Conservation (phyloP, 768 basidiomycete genomes). For the Fomitopsis serialis region DNA sequence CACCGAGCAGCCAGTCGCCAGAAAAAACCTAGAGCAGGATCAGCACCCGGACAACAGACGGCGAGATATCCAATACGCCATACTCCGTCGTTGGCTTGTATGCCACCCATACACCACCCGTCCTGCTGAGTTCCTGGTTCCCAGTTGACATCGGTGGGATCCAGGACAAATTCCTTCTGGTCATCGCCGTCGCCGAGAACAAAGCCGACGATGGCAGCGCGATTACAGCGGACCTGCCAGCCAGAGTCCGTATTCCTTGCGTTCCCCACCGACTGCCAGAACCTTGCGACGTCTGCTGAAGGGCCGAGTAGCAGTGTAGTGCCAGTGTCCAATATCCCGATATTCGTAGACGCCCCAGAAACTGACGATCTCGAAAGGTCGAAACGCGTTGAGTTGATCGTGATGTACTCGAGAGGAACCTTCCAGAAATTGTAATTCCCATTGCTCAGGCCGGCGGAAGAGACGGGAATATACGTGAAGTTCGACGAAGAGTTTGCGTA, state of each 20-base stretch:
- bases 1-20: constrained; percentile 60
- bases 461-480: constrained; percentile 35
- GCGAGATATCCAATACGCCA: constrained; percentile 3
- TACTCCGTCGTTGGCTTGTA: constrained; percentile 49
- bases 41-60: neutral
- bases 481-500: constrained; percentile 26
- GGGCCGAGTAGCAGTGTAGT: constrained; percentile 55
- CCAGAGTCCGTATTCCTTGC: constrained; percentile 30
- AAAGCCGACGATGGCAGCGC: constrained; percentile 41
- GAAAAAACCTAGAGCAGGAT: constrained; percentile 36
- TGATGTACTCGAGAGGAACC: constrained; percentile 40
- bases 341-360: constrained; percentile 32
- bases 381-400: constrained; percentile 37
- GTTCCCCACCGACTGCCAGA: constrained; percentile 47
- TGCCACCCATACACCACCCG: constrained; percentile 52
- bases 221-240: constrained; percentile 50
- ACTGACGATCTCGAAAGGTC: constrained; percentile 41
- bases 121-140: constrained; percentile 31
- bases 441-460: constrained; percentile 19
- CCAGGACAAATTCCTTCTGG: constrained; percentile 35
- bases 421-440: constrained; percentile 54
- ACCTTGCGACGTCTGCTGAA: constrained; percentile 41
- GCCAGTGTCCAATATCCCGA: constrained; percentile 62
- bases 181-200: constrained; percentile 33
- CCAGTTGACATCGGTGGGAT: constrained; percentile 52